These are phyloP conservation scores for Gloeostereum incarnatum DNA, from an alignment of 768 basidiomycete genomes.

Conservation along the genomic window DNA sequence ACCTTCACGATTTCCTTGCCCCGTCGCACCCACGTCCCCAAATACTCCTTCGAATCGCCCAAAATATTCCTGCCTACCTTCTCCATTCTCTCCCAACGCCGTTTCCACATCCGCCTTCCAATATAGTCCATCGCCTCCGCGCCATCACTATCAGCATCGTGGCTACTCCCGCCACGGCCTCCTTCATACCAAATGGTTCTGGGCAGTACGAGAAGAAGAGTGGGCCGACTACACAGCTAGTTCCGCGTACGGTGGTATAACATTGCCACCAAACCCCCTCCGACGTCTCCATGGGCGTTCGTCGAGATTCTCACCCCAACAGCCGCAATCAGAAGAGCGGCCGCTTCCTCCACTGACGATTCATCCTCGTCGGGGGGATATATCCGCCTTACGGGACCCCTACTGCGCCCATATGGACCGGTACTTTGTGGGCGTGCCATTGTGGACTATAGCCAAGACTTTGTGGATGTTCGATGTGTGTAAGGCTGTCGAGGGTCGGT, in stretches of 20 bases:
- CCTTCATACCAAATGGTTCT: slow-evolving; percentile 51
- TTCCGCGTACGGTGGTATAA: slow-evolving; percentile 6
- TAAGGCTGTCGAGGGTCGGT: slow-evolving; percentile 15
- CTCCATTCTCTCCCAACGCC: slow-evolving; percentile 22
- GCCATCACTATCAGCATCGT: slow-evolving; percentile 42
- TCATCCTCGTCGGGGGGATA: slow-evolving; percentile 58
- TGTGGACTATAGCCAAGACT: slow-evolving; percentile 61
- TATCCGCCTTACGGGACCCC: slow-evolving; percentile 48
- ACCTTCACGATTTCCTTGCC: slow-evolving; percentile 1
- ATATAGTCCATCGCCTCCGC: slow-evolving; percentile 15
- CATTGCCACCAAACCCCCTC: slow-evolving; percentile 2
- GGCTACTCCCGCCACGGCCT: slow-evolving; percentile 57
- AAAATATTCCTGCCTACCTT: slow-evolving; percentile 28
- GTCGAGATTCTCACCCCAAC: slow-evolving; percentile 10
- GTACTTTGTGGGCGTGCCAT: slow-evolving; percentile 42
- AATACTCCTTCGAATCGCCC: slow-evolving; percentile 4
- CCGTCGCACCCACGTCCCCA: not conserved
- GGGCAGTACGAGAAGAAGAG: slow-evolving; percentile 45
- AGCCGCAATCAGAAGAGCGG: slow-evolving; percentile 14
- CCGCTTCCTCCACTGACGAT: slow-evolving; percentile 26
- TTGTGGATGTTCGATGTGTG: slow-evolving; percentile 58
- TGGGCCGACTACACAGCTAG: slow-evolving; percentile 27
- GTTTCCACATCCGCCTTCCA: slow-evolving; percentile 4
- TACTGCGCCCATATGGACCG: slow-evolving; percentile 49
- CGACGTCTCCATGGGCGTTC: slow-evolving; percentile 12